Evolutionary conservation across 2,329 filamentous ascomycete species (phyloP), one percentile per base, ranked within the genome.

Genomic region (Berkeleyomyces rouxiae): DNA sequence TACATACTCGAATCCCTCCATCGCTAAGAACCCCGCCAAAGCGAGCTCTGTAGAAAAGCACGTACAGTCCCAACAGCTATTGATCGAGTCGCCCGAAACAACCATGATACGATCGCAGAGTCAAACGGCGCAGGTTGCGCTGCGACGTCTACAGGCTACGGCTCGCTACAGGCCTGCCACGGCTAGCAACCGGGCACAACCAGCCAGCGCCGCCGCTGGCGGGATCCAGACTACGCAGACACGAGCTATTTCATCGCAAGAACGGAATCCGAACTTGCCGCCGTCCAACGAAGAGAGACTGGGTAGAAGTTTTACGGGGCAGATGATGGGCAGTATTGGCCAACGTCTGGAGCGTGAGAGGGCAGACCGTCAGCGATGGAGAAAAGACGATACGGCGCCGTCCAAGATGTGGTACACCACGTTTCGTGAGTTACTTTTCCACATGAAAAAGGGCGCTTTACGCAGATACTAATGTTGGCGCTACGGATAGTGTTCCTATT

Each of bases 321-420:
- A 84, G 72, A 76, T 84, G 67, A 79, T 82, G 68, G 78, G 81
- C 67, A 82, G 80, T 66, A 81, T 82, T 59, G 76, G 75, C 59
- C 74, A 77, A 62, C 77, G 82, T 64, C 73, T 83, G 66, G 74
- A 76, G 66, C 73, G 78, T n/a, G 81, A 84, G 70, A 74, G 75
- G 59, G 75, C 76, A 64, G 79, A 83, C 70, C 74, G 78, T 33
- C 77, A 77, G 68, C 75, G 78, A 66, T 81, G 79, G 68, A 72
- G 73, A 6, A 69, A 68, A 49, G 68, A 73, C 67, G 70, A 73
- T 64, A 69, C 72, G 53, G 73, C 73, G 67, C 70, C 69, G 13
- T 69, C 69, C 46, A 75, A 76, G 67, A 78, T 78, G 67, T 78
- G 78, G 74, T 77, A 76, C 67, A 73, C 77, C 49, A 81, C 80